Conservation (phyloP, 2,329 filamentous ascomycete genomes). For the Diaporthe nobilis region DNA sequence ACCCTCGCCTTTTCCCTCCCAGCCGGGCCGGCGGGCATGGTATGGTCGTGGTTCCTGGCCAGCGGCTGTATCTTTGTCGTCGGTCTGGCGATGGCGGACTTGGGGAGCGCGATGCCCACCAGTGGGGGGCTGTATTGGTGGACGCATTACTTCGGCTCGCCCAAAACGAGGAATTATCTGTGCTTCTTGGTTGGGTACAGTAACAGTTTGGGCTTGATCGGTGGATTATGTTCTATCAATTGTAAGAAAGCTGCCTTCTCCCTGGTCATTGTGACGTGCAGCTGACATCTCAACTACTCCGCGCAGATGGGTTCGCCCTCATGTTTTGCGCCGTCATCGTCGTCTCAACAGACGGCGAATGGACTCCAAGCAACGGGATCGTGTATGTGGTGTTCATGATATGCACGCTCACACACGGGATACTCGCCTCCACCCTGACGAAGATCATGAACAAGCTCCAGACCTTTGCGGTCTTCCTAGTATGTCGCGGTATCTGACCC, state of each 20-base stretch:
- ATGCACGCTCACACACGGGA: conserved; percentile 66
- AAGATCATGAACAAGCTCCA: conserved; percentile 73
- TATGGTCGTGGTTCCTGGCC: conserved; percentile 74
- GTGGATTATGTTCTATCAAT: conserved; percentile 73
- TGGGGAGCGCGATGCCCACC: conserved; percentile 70
- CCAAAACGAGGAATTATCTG: conserved; percentile 68
- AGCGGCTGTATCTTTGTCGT: conserved; percentile 71
- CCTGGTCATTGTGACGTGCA: neutral
- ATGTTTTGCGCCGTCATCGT: conserved; percentile 73
- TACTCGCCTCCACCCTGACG: conserved; percentile 66
- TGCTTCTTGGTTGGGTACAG: conserved; percentile 73
- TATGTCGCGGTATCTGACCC: neutral
- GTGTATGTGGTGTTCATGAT: conserved; percentile 71
- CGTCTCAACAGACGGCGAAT: conserved; percentile 68
- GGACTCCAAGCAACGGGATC: conserved; percentile 67
- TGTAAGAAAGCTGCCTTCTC: conserved; percentile 49
- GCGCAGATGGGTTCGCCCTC: conserved; percentile 60
- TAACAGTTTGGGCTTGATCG: conserved; percentile 73
- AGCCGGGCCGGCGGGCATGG: conserved; percentile 72
- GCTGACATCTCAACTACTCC: conserved; percentile 43
- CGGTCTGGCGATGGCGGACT: conserved; percentile 70
- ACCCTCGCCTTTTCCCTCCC: conserved; percentile 72
- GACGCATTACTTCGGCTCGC: conserved; percentile 68
- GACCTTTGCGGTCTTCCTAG: conserved; percentile 65
- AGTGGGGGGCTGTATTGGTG: conserved; percentile 63